Percentiles rank a stretch among this genome's conserved stretches.
phyloP scores from a whole-genome alignment of 768 basidiomycete genomes.

The Calocybe cyanea region DNA sequence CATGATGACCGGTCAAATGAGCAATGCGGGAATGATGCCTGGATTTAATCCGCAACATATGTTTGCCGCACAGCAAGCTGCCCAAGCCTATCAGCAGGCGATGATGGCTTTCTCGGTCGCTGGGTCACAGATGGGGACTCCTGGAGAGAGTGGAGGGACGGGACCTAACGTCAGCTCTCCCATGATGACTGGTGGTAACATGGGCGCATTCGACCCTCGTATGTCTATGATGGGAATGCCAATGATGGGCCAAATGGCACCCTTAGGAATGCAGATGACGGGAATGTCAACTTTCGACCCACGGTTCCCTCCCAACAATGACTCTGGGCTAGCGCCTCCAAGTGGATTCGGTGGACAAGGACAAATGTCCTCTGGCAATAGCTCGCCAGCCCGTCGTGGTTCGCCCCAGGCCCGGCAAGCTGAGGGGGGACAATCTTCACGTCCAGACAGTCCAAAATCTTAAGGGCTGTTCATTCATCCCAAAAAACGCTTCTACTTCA shows the following conservation, averaged over 20 bases:
- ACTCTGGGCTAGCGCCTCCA: slow-evolving; percentile 35
- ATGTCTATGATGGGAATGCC: slow-evolving; percentile 83
- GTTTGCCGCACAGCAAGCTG: slow-evolving; percentile 83
- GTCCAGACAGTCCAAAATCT: slow-evolving; percentile 35
- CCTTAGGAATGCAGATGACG: slow-evolving; percentile 56
- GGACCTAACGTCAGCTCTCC: slow-evolving; percentile 38
- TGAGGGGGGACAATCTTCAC: slow-evolving; percentile 23
- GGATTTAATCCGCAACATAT: slow-evolving; percentile 71
- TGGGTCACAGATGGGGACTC: slow-evolving; percentile 66
- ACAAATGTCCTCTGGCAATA: slow-evolving; percentile 41
- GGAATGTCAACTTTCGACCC: slow-evolving; percentile 60
- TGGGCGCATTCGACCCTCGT: slow-evolving; percentile 58
- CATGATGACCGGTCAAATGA: slow-evolving; percentile 46
- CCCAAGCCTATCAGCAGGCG: slow-evolving; percentile 85
- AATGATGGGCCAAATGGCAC: slow-evolving; percentile 44
- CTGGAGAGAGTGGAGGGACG: slow-evolving; percentile 48
- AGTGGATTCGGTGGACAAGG: slow-evolving; percentile 25
- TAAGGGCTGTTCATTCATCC: slow-evolving; percentile 9
- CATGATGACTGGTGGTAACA: slow-evolving; percentile 50
- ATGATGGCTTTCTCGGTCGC: slow-evolving; percentile 78
- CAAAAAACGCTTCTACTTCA: slow-evolving; percentile 5
- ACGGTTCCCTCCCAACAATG: slow-evolving; percentile 45
- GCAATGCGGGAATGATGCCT: slow-evolving; percentile 58
- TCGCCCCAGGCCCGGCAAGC: slow-evolving; percentile 44
- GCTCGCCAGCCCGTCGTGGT: slow-evolving; percentile 48